These are phyloP conservation scores for Chenopodium quinoa DNA, from an alignment of 148 eudicot species.

Conservation along the genomic window DNA sequence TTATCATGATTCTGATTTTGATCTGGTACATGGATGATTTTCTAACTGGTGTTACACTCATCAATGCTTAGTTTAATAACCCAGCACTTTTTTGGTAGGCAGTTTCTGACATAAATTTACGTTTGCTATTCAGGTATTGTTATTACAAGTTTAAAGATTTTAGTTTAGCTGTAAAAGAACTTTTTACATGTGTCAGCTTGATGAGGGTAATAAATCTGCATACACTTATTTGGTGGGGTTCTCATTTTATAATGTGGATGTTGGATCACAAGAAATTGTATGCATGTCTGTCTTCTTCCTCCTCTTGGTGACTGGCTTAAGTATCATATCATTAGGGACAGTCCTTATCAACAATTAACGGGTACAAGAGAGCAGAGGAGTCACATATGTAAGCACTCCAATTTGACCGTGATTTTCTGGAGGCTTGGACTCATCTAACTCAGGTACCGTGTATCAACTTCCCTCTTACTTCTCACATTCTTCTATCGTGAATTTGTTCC, in stretches of 20 bases:
- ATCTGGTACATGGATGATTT: background rate
- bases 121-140: conserved; percentile 71
- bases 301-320: conserved; percentile 2
- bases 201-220: conserved; percentile 78
- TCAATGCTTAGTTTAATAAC: background rate
- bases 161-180: conserved; percentile 76
- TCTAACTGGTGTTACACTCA: background rate
- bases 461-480: background rate
- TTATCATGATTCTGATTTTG: background rate
- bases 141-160: conserved; percentile 89
- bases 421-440: conserved; percentile 87
- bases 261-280: conserved; percentile 4
- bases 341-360: conserved; percentile 78
- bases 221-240: conserved; percentile 79
- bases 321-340: conserved; percentile 51
- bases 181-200: conserved; percentile 76
- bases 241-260: conserved; percentile 3
- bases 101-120: background rate
- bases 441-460: conserved; percentile 50
- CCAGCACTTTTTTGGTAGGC: background rate
- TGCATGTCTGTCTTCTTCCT: background rate
- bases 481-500: background rate
- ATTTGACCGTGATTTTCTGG: conserved; percentile 68
- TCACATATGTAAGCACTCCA: conserved; percentile 78
- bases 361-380: conserved; percentile 78